Percentiles rank a stretch among this genome's conserved stretches.
These are phyloP conservation scores for Pulveroboletus ravenelii DNA, from an alignment of 768 basidiomycete genomes.

Conservation along the genomic window DNA sequence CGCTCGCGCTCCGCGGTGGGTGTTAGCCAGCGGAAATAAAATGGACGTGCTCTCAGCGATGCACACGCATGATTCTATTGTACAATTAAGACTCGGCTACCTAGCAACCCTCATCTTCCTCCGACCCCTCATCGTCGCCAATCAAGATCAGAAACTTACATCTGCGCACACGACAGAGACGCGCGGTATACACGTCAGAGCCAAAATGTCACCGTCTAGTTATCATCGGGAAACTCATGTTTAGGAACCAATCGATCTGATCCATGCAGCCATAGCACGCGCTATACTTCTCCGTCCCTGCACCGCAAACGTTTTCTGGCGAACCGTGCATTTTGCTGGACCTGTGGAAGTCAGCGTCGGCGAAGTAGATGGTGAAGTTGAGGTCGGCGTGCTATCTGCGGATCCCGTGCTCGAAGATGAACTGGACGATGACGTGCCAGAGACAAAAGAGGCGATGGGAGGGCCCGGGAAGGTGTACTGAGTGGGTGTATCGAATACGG, in stretches of 20 bases:
- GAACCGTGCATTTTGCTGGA: conserved; percentile 12
- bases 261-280: conserved; percentile 18
- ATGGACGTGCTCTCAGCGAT: background rate
- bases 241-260: conserved; percentile 17
- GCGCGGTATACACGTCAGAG: background rate
- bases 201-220: background rate
- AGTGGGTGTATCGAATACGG: conserved; percentile 30
- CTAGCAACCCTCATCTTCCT: background rate
- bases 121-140: background rate
- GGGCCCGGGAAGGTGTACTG: conserved; percentile 53
- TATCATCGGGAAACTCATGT: background rate
- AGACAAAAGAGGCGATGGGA: conserved; percentile 39
- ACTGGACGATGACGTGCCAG: conserved; percentile 14
- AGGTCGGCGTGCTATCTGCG: background rate
- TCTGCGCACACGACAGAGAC: background rate
- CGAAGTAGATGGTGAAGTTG: conserved; percentile 6
- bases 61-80: background rate
- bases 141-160: background rate
- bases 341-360: conserved; percentile 5
- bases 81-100: background rate
- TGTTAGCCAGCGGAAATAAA: conserved; percentile 3
- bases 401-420: conserved; percentile 7
- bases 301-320: conserved; percentile 18
- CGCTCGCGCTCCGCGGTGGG: background rate
- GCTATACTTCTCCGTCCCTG: conserved; percentile 15